phyloP scores from a whole-genome alignment of 106 monocot species.

The Gastrodia elata region DNA sequence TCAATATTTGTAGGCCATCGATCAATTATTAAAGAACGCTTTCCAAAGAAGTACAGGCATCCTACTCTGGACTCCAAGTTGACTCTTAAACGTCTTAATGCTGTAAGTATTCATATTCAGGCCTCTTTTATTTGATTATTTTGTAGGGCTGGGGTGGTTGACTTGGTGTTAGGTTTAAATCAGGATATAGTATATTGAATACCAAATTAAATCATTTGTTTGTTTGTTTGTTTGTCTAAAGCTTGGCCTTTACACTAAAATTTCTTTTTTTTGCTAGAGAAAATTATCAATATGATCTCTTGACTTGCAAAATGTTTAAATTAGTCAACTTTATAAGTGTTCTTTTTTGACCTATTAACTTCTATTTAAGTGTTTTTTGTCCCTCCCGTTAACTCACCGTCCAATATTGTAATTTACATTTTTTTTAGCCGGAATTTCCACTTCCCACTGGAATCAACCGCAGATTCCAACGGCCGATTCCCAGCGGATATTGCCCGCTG shows the following conservation, averaged over 20 bases:
- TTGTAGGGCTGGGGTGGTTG: neutral
- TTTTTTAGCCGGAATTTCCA: too few species aligned
- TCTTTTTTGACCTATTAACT: too few species aligned
- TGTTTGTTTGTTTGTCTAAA: neutral
- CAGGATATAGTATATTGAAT: neutral
- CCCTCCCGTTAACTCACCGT: too few species aligned
- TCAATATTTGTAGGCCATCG: slow-evolving; percentile 38
- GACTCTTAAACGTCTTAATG: slow-evolving; percentile 77
- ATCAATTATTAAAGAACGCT: slow-evolving; percentile 57
- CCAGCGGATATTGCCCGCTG: too few species aligned
- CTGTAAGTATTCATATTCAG: slow-evolving; percentile 25
- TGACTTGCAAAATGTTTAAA: too few species aligned
- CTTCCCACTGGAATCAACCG: too few species aligned
- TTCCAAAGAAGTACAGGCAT: slow-evolving; percentile 63
- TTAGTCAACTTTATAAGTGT: too few species aligned
- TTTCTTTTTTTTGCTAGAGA: neutral
- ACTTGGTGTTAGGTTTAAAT: neutral
- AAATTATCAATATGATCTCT: too few species aligned
- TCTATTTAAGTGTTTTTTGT: too few species aligned
- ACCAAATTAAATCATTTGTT: neutral
- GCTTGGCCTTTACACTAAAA: neutral
- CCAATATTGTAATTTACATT: too few species aligned
- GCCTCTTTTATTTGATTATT: neutral
- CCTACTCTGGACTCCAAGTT: slow-evolving; percentile 68
- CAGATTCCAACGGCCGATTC: too few species aligned